A percentile compares a stretch with the other conserved stretches of the same genome.
Evolutionary conservation across 352 stramenopile genomes (phyloP).

Genomic region (Elongisporangium undulatum): DNA sequence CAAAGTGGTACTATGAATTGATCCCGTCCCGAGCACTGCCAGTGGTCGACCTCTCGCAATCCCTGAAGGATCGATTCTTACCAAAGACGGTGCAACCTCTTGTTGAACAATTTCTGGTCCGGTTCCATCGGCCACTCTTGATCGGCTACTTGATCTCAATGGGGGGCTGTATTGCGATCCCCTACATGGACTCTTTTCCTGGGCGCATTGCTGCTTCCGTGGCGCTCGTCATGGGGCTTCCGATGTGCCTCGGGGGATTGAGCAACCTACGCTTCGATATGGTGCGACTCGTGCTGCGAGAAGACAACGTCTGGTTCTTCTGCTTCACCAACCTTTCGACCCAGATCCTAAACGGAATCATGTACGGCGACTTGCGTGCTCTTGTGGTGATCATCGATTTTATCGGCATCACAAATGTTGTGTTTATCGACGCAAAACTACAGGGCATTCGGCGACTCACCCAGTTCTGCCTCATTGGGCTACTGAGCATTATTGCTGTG

Average conservation of each 20-base stretch:
- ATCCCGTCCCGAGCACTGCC: conserved; percentile 21
- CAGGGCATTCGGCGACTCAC: conserved; percentile 15
- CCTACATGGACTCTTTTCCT: conserved; percentile 12
- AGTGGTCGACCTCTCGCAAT: conserved; percentile 27
- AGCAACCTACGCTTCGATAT: conserved; percentile 31
- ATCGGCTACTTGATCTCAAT: conserved; percentile 11
- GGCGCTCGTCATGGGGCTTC: conserved; percentile 14
- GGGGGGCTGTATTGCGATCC: conserved; percentile 13
- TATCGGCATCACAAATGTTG: conserved; percentile 22
- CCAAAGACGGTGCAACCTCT: conserved; percentile 7
- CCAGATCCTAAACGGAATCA: conserved; percentile 17
- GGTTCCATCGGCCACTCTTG: conserved; percentile 16
- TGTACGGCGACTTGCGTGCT: conserved; percentile 24
- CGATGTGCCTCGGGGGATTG: conserved; percentile 20
- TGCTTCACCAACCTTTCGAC: conserved; percentile 18
- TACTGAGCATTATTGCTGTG: conserved; percentile 9
- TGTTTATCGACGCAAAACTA: conserved; percentile 26
- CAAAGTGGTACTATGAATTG: conserved; percentile 15
- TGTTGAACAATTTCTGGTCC: conserved; percentile 17
- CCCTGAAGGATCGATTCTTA: conserved; percentile 22
- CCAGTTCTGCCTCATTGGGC: background rate
- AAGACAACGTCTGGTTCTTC: conserved; percentile 44
- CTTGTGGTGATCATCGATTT: conserved; percentile 20
- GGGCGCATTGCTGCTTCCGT: conserved; percentile 12
- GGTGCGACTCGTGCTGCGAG: conserved; percentile 19